Conservation (phyloP, 805 yeast species). For the Barnettozyma salicaria region DNA sequence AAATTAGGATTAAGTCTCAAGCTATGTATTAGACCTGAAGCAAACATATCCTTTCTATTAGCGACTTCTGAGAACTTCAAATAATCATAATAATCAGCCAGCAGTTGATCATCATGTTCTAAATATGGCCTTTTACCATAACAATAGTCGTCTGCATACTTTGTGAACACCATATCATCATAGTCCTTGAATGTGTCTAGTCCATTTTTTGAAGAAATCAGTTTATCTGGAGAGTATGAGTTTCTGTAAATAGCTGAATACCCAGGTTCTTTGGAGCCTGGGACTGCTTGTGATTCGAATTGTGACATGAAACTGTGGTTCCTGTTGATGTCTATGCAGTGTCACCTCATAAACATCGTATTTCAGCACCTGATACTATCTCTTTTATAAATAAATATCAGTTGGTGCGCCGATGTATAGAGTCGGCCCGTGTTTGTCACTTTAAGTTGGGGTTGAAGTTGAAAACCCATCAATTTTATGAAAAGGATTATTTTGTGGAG, state of each 20-base stretch:
- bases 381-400: not conserved
- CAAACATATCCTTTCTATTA: slow-evolving; percentile 38
- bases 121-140: slow-evolving; percentile 22
- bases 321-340: not conserved
- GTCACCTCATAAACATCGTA: no score
- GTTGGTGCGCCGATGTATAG: not conserved
- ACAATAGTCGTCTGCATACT: slow-evolving; percentile 25
- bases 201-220: slow-evolving; percentile 25
- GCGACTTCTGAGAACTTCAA: slow-evolving; percentile 36
- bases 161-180: slow-evolving; percentile 33
- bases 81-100: slow-evolving; percentile 29
- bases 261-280: slow-evolving; percentile 29
- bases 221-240: slow-evolving; percentile 19
- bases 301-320: slow-evolving; percentile 4
- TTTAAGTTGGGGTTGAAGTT: no score
- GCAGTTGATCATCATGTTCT: slow-evolving; percentile 26
- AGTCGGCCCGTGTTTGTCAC: no score
- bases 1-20: slow-evolving; percentile 8
- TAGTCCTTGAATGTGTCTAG: slow-evolving; percentile 33
- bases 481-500: no score
- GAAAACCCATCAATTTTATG: no score
- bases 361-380: no score
- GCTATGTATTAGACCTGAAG: slow-evolving; percentile 41
- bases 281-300: slow-evolving; percentile 4
- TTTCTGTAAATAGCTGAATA: slow-evolving; percentile 40